A percentile compares a stretch with the other conserved stretches of the same genome.
Evolutionary conservation across 2,329 filamentous ascomycete species (phyloP).

Genomic region (Cladosporium sp.): DNA sequence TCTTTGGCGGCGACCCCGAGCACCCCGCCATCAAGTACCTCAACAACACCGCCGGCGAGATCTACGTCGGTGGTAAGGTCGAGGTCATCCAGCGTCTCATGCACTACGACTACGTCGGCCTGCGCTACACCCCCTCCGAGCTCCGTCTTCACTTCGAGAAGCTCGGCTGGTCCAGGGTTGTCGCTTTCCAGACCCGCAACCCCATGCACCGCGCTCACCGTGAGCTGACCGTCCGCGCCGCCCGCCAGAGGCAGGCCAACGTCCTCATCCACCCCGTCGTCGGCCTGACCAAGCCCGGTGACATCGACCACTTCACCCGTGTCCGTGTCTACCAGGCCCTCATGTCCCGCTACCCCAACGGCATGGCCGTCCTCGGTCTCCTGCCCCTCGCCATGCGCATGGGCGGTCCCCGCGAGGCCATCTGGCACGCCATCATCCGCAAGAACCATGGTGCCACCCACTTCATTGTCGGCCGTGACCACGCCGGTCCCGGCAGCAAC

Average conservation of each 20-base stretch:
- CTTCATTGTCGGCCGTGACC: constrained; percentile 98
- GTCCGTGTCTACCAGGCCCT: constrained; percentile 98
- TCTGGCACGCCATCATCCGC: constrained; percentile 99
- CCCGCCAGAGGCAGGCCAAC: constrained; percentile 93
- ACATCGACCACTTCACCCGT: constrained; percentile 99
- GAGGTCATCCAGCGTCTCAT: constrained; percentile 92
- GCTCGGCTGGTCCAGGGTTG: constrained; percentile 95
- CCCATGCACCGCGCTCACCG: constrained; percentile 99
- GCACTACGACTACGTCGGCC: constrained; percentile 98
- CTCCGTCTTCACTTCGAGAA: constrained; percentile 97
- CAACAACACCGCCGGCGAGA: constrained; percentile 73
- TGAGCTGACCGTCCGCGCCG: constrained; percentile 95
- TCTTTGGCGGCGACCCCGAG: constrained; percentile 87
- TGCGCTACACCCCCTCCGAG: constrained; percentile 93
- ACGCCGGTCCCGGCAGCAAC: constrained; percentile 97
- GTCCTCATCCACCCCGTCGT: constrained; percentile 99
- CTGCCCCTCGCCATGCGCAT: constrained; percentile 97
- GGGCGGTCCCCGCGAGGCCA: constrained; percentile 95
- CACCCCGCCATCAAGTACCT: constrained; percentile 91
- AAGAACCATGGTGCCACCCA: constrained; percentile 99
- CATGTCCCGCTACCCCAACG: constrained; percentile 94
- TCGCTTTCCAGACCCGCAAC: constrained; percentile 98
- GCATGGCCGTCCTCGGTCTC: constrained; percentile 95
- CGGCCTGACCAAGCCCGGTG: constrained; percentile 95
- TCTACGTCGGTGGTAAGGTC: constrained; percentile 93